Evolutionary conservation across 768 basidiomycete genomes (phyloP).

Genomic region (Tylopilus rubrobrunneus): DNA sequence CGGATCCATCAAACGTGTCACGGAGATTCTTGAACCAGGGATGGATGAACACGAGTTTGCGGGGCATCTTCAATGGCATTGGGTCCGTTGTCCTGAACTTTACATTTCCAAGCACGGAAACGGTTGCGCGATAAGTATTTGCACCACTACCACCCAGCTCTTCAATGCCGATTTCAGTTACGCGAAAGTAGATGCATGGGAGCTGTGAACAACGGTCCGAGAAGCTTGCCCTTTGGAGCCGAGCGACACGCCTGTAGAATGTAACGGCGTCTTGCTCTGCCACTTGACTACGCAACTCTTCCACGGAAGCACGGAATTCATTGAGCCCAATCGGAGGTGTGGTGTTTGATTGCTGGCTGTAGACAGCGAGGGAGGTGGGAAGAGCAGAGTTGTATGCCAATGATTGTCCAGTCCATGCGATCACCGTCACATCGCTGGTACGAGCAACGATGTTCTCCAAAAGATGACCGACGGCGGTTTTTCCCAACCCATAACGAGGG

Average conservation of each 20-base stretch:
- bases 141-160: background rate
- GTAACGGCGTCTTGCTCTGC: background rate
- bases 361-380: conserved; percentile 6
- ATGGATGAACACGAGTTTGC: background rate
- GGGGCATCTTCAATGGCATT: background rate
- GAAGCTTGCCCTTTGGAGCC: background rate
- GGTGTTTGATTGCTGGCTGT: background rate
- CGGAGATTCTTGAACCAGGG: conserved; percentile 9
- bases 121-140: background rate
- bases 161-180: background rate
- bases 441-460: conserved; percentile 5
- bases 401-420: conserved; percentile 8
- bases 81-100: too few species aligned
- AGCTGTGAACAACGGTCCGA: too few species aligned
- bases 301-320: background rate
- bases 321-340: background rate
- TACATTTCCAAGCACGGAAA: background rate
- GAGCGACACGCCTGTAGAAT: background rate
- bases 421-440: conserved; percentile 2
- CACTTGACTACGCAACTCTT: background rate
- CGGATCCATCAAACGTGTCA: too few species aligned
- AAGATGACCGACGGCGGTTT: too few species aligned
- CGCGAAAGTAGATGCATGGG: too few species aligned
- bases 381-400: conserved; percentile 4
- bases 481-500: too few species aligned